Evolutionary conservation across 768 basidiomycete species (phyloP), one percentile per base, ranked within the genome.

Genomic region (Lentinus brumalis): DNA sequence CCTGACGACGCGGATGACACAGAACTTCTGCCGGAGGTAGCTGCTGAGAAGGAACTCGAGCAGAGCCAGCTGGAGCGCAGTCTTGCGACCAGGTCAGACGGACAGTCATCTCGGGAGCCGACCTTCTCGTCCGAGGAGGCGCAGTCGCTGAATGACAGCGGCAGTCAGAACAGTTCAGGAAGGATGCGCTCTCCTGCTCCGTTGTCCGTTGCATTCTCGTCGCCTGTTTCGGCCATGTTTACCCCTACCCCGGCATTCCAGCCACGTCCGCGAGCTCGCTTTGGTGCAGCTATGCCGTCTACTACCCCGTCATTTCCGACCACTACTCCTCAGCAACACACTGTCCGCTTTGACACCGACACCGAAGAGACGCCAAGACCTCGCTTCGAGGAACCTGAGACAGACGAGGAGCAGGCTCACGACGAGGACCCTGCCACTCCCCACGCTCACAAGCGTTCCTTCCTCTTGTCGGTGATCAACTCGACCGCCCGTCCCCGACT

Each of bases 391-490:
- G 57, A 57, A 12, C 32, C 58, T n/a, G 16, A 49, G 2, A 57
- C 57, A 12, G 45, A 64, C 35, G 51, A 53, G 8, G 59, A 57
- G n/a, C 42, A 47, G 47, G 47, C n/a, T 14, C 74, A 78, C 41
- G 75, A 80, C 39, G 61, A 67, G 5, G 81, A 85, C 42, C 81
- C 81, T 3, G 72, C 86, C 45, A 94, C 91, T 2, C 92, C 91
- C 2, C 79, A 83, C 63, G 83, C 86, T 12, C 86, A 89, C 61
- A 86, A 90, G 42, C 85, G 86, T 15, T 92, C 90, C 1, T 94
- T 95, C 76, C 82, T 95, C 12, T 82, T 95, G 41, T 86, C 86
- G 9, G 88, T 94, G 8, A 89, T 95, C 70, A 89, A 92, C 68
- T 92, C 92, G 5, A 91, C 88, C 1, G 78, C 89, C 4, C 86